These are phyloP conservation scores for Obelidium mucronatum DNA, from an alignment of 192 early-diverging fungal species.

Conservation along the genomic window DNA sequence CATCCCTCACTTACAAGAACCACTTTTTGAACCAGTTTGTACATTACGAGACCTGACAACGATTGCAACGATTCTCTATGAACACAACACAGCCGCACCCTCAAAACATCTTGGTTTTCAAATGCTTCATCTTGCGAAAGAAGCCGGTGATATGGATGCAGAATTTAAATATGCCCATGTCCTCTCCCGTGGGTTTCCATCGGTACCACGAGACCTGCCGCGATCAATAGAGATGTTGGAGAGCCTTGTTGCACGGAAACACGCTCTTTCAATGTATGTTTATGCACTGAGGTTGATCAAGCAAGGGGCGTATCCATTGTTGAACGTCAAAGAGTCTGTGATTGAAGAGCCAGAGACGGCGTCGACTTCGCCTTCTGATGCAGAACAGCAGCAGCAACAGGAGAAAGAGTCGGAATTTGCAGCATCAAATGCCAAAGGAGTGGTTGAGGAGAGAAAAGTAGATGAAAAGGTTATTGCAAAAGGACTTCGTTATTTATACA, in stretches of 20 bases:
- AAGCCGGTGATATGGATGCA: slow-evolving; percentile 38
- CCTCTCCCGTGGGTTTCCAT: slow-evolving; percentile 11
- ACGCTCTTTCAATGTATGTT: slow-evolving; percentile 35
- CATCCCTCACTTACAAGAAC: neutral
- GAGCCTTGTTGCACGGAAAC: slow-evolving; percentile 15
- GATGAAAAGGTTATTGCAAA: slow-evolving; percentile 1
- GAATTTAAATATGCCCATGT: slow-evolving; percentile 42
- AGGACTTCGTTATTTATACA: slow-evolving; percentile 36
- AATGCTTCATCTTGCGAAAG: slow-evolving; percentile 26
- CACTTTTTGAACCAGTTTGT: slow-evolving; percentile 18
- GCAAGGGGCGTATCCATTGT: neutral
- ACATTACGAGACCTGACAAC: slow-evolving; percentile 15
- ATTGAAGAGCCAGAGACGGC: neutral
- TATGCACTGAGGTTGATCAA: slow-evolving; percentile 26
- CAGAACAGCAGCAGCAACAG: neutral
- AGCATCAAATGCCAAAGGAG: neutral
- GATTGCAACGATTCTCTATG: slow-evolving; percentile 14
- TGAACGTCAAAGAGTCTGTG: neutral
- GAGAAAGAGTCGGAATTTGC: too few relatives aligned
- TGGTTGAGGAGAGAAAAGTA: neutral
- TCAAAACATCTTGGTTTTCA: slow-evolving; percentile 19
- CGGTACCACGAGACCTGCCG: neutral
- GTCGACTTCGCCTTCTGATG: neutral
- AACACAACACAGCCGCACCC: neutral
- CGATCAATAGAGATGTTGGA: slow-evolving; percentile 18